A percentile compares a stretch with the other conserved stretches of the same genome.
Conservation (phyloP, 495 filamentous ascomycete genomes). For the Neurospora sp. region DNA sequence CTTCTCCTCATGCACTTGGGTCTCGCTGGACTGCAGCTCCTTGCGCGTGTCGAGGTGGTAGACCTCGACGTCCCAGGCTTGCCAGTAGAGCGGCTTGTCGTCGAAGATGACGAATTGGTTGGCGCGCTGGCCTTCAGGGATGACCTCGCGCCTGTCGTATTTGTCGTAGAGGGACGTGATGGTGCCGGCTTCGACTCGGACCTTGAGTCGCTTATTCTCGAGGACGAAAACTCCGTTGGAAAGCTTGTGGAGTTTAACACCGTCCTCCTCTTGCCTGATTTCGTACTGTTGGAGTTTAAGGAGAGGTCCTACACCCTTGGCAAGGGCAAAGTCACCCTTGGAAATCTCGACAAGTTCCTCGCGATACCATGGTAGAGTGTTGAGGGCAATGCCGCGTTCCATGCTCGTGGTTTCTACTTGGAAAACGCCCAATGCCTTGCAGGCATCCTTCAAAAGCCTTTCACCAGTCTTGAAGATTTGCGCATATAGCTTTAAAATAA, state of each 20-base stretch:
- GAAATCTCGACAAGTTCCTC: constrained; percentile 59
- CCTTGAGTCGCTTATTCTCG: constrained; percentile 60
- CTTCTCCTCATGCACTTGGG: constrained; percentile 60
- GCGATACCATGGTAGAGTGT: constrained; percentile 77
- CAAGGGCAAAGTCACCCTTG: constrained; percentile 31
- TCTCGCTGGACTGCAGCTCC: constrained; percentile 54
- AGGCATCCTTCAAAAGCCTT: constrained; percentile 57
- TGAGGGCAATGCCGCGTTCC: constrained; percentile 47
- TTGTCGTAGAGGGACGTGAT: constrained; percentile 79
- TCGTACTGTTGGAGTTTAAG: constrained; percentile 42
- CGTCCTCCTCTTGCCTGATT: constrained; percentile 27
- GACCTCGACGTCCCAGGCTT: constrained; percentile 98
- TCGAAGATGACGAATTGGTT: constrained; percentile 94
- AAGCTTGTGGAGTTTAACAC: constrained; percentile 56
- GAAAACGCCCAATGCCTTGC: constrained; percentile 53
- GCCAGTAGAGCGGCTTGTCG: constrained; percentile 97
- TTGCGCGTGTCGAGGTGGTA: constrained; percentile 84
- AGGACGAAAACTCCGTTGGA: constrained; percentile 64
- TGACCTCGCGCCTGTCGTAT: constrained; percentile 57
- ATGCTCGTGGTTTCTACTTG: constrained; percentile 23
- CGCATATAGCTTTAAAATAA: constrained; percentile 51
- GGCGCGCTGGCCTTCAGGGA: constrained; percentile 69
- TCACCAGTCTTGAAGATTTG: constrained; percentile 70
- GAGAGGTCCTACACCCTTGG: constrained; percentile 37
- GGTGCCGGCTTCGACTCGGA: constrained; percentile 59